Evolutionary conservation across 2,329 filamentous ascomycete species (phyloP).

Genomic region (Pseudopyricularia javanii): DNA sequence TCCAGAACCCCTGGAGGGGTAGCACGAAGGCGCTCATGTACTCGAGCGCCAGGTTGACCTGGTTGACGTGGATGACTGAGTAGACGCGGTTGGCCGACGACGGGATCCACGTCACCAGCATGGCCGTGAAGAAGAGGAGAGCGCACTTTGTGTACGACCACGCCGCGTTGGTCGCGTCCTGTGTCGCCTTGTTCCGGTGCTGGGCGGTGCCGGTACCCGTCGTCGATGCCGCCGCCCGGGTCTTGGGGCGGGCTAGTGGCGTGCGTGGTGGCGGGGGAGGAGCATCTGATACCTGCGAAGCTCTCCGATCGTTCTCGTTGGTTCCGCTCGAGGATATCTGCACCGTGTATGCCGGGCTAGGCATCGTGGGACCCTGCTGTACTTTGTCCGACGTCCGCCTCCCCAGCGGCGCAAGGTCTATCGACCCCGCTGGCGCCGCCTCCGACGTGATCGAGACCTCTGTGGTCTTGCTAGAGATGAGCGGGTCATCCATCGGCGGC

Average conservation of each 20-base stretch:
- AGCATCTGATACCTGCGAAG: slow-evolving; percentile 13
- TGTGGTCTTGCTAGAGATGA: slow-evolving; percentile 41
- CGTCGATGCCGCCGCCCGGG: background rate
- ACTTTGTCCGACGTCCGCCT: slow-evolving; percentile 10
- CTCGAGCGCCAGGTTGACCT: slow-evolving; percentile 51
- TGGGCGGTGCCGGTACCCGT: slow-evolving; percentile 10
- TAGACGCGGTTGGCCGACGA: slow-evolving; percentile 67
- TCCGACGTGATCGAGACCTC: slow-evolving; percentile 54
- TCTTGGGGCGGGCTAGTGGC: background rate
- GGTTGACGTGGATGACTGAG: slow-evolving; percentile 42
- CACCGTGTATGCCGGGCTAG: slow-evolving; percentile 28
- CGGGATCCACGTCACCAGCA: slow-evolving; percentile 50
- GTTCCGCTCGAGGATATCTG: slow-evolving; percentile 29
- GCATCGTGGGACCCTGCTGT: background rate
- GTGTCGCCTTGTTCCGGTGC: slow-evolving; percentile 21
- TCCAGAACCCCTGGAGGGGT: slow-evolving; percentile 72
- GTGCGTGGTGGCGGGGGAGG: slow-evolving; percentile 12
- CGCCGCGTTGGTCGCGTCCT: slow-evolving; percentile 48
- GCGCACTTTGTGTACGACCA: slow-evolving; percentile 61
- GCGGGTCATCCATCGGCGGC: slow-evolving; percentile 27
- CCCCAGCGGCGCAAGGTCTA: slow-evolving; percentile 19
- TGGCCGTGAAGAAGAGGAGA: slow-evolving; percentile 56
- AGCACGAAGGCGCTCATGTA: slow-evolving; percentile 59
- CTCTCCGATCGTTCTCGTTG: slow-evolving; percentile 9
- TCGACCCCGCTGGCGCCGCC: slow-evolving; percentile 13